Evolutionary conservation across 176 grass and related monocot genomes (phyloP).

Genomic region (Saccharum spontaneum): DNA sequence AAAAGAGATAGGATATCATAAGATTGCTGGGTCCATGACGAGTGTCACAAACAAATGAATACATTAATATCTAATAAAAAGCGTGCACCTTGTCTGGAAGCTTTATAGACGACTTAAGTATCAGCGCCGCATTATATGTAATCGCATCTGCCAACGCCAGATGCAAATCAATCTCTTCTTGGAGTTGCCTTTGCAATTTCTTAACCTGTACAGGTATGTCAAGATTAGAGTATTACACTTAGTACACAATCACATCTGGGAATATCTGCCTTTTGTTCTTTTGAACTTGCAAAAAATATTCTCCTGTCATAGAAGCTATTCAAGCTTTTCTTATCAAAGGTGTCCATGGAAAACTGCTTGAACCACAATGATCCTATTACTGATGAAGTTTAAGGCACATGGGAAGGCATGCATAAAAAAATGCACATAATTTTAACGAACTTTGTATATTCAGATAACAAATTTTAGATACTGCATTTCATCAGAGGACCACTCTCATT

Average conservation of each 20-base stretch:
- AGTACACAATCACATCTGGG: background rate
- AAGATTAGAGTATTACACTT: slow-evolving; percentile 7
- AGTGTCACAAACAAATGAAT: background rate
- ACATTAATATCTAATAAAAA: background rate
- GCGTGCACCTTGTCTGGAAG: slow-evolving; percentile 72
- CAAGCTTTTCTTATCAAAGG: background rate
- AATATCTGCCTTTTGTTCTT: background rate
- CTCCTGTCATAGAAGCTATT: background rate
- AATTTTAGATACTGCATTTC: background rate
- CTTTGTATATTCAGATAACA: background rate
- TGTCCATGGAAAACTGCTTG: background rate
- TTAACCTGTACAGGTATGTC: slow-evolving; percentile 55
- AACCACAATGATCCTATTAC: background rate
- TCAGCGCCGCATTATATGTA: slow-evolving; percentile 49
- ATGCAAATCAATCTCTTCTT: slow-evolving; percentile 93
- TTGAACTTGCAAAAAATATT: background rate
- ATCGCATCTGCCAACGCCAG: slow-evolving; percentile 77
- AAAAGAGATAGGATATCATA: background rate
- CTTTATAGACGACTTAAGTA: slow-evolving; percentile 68
- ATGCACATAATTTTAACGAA: background rate
- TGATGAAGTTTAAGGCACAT: background rate
- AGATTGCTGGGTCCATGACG: background rate
- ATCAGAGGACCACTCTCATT: background rate
- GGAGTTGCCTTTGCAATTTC: slow-evolving; percentile 73
- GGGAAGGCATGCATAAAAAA: background rate